phyloP scores from a whole-genome alignment of 805 yeast species.

The Clavispora asparagi region DNA sequence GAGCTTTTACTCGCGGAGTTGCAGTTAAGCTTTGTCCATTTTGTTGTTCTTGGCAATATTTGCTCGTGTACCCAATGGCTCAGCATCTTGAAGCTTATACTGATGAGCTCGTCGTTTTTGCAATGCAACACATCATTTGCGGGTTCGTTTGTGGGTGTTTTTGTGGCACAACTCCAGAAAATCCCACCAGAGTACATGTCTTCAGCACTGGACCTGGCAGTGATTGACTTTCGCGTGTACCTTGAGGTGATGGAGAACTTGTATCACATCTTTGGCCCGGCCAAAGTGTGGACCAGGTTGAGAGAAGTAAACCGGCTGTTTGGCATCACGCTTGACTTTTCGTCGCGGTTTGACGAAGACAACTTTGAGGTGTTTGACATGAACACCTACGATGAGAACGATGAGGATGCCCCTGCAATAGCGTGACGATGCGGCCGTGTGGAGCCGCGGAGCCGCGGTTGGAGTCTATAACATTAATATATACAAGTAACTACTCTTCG shows the following conservation, averaged over 20 bases:
- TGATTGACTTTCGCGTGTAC: constrained; percentile 16
- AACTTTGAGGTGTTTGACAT: constrained; percentile 22
- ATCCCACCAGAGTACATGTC: constrained; percentile 40
- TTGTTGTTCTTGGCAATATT: constrained; percentile 54
- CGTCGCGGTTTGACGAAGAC: constrained; percentile 7
- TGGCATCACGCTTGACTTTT: not conserved
- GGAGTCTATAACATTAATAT: not conserved
- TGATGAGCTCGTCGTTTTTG: constrained; percentile 24
- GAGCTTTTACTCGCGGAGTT: constrained; percentile 45
- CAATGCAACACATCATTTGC: constrained; percentile 20
- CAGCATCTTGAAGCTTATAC: constrained; percentile 39
- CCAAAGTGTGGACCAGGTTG: constrained; percentile 15
- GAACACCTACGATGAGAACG: constrained; percentile 17
- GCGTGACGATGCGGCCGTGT: constrained; percentile 3
- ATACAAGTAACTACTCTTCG: not conserved
- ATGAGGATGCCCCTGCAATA: constrained; percentile 25
- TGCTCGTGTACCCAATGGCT: constrained; percentile 66
- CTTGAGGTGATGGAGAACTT: constrained; percentile 17
- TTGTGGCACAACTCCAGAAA: constrained; percentile 33
- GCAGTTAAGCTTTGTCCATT: constrained; percentile 45
- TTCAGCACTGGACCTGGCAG: constrained; percentile 8
- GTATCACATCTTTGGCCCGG: constrained; percentile 4
- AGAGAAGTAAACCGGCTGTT: constrained; percentile 5
- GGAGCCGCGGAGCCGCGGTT: too few species aligned
- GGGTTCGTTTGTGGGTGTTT: constrained; percentile 21